phyloP scores from a whole-genome alignment of 345 rosid genomes.

The Gossypium thurberi region DNA sequence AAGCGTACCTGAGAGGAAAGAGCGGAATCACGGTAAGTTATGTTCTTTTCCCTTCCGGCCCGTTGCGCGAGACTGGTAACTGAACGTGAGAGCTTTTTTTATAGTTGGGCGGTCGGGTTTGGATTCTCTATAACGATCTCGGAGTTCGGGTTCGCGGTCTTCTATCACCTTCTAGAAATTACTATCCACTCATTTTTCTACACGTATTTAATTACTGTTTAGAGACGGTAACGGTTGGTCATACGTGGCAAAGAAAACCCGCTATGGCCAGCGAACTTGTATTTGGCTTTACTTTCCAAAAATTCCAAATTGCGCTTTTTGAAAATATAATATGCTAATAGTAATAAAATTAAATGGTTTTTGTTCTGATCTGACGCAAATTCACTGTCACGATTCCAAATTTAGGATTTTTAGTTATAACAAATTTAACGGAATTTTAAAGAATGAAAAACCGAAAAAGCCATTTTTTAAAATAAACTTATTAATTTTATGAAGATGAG shows the following conservation, averaged over 20 bases:
- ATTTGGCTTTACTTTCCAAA: too few relatives aligned
- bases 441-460: too few relatives aligned
- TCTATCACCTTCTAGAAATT: constrained; percentile 38
- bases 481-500: too few relatives aligned
- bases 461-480: too few relatives aligned
- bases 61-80: constrained; percentile 5
- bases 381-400: too few relatives aligned
- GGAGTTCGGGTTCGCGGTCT: not conserved
- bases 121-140: not conserved
- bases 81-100: not conserved
- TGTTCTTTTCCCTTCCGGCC: not conserved
- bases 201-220: constrained; percentile 22
- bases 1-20: constrained; percentile 19
- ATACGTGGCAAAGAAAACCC: not conserved
- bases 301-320: too few relatives aligned
- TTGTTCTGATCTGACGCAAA: too few relatives aligned
- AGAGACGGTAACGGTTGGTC: not conserved
- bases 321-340: too few relatives aligned
- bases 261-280: not conserved
- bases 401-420: too few relatives aligned
- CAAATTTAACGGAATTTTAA: too few relatives aligned
- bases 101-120: constrained; percentile 18
- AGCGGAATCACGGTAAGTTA: not conserved
- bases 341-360: too few relatives aligned
- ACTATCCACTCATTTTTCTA: constrained; percentile 19